phyloP scores from a whole-genome alignment of 2,329 filamentous ascomycete species.

The Aureobasidium pullulans region DNA sequence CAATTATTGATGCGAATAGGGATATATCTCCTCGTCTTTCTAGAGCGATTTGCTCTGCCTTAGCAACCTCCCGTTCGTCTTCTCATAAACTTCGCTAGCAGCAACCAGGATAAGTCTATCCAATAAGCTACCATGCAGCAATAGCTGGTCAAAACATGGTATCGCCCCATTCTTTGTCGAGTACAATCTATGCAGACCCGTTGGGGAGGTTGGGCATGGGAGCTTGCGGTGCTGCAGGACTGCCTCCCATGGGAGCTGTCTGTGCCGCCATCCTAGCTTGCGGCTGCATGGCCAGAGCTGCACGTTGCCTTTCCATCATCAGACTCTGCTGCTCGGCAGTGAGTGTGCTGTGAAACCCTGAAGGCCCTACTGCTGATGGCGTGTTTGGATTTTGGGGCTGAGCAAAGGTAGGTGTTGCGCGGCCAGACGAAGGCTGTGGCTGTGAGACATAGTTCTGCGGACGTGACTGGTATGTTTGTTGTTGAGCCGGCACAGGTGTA shows the following conservation, averaged over 20 bases:
- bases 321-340: conserved; percentile 27
- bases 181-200: not conserved
- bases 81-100: too few relatives aligned
- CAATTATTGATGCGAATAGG: too few relatives aligned
- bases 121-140: too few relatives aligned
- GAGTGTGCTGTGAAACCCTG: conserved; percentile 25
- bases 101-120: too few relatives aligned
- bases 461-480: not conserved
- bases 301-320: conserved; percentile 31
- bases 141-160: too few relatives aligned
- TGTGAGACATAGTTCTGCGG: not conserved
- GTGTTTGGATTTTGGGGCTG: conserved; percentile 21
- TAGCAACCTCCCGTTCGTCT: too few relatives aligned
- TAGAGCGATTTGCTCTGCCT: too few relatives aligned
- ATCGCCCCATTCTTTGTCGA: too few relatives aligned
- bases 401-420: conserved; percentile 24
- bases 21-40: too few relatives aligned
- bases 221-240: conserved; percentile 6
- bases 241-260: conserved; percentile 5
- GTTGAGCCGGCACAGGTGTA: not conserved
- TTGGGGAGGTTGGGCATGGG: conserved; percentile 2
- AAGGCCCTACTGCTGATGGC: conserved; percentile 19
- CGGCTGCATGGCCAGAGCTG: conserved; percentile 29
- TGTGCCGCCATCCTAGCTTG: conserved; percentile 15
- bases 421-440: conserved; percentile 22